Evolutionary conservation across 352 stramenopile species (phyloP).

Genomic region (Pythium aristosporum): DNA sequence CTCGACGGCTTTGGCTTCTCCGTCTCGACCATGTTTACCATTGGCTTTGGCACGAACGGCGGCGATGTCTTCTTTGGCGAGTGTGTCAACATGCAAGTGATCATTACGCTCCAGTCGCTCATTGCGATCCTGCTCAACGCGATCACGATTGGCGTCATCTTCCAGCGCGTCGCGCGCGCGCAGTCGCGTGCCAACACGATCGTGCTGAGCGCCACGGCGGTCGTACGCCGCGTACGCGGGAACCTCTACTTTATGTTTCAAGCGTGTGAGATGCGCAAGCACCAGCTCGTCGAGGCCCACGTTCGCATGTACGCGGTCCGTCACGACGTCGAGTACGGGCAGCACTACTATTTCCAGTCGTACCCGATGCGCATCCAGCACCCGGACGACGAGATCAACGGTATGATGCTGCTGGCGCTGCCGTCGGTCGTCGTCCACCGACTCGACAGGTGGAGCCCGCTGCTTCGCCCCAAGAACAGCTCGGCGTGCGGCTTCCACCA

Average conservation of each 20-base stretch:
- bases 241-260: constrained; percentile 94
- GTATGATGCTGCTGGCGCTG: constrained; percentile 86
- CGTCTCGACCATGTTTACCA: constrained; percentile 77
- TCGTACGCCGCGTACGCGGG: constrained; percentile 87
- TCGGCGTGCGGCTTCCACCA: constrained; percentile 53
- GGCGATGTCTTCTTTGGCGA: constrained; percentile 89
- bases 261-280: constrained; percentile 89
- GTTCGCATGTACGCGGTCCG: constrained; percentile 94
- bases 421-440: constrained; percentile 93
- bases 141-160: constrained; percentile 94
- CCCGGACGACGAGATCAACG: constrained; percentile 91
- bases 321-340: constrained; percentile 58
- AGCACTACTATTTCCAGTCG: constrained; percentile 90
- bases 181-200: constrained; percentile 92
- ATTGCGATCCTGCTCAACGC: constrained; percentile 91
- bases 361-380: constrained; percentile 93
- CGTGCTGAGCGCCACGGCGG: constrained; percentile 91
- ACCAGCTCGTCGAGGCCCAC: constrained; percentile 94
- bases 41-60: constrained; percentile 77
- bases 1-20: constrained; percentile 83
- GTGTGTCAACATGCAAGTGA: constrained; percentile 90
- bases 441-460: constrained; percentile 90
- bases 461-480: constrained; percentile 72
- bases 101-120: constrained; percentile 93
- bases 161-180: constrained; percentile 91